Evolutionary conservation across 768 basidiomycete genomes (phyloP).

Genomic region (Mycena venus): DNA sequence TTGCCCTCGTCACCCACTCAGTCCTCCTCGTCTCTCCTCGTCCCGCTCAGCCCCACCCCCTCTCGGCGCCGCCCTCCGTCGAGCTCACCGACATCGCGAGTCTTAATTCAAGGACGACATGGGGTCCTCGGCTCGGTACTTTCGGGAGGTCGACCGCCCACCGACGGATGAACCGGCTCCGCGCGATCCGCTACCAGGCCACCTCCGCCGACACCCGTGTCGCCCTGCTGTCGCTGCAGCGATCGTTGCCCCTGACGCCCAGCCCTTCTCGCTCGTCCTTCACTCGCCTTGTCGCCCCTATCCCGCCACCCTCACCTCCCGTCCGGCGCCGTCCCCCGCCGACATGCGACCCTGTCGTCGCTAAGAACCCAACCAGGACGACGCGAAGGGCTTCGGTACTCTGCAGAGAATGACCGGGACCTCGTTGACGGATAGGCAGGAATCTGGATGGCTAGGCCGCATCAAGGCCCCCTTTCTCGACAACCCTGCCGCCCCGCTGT

Average conservation of each 20-base stretch:
- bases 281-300: background rate
- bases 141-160: background rate
- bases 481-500: background rate
- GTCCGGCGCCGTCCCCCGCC: slow-evolving; percentile 5
- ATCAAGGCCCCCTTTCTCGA: background rate
- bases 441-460: background rate
- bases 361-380: background rate
- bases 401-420: background rate
- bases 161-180: background rate
- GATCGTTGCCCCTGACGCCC: background rate
- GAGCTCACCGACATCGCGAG: background rate
- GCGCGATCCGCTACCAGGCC: background rate
- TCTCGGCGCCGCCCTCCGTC: too few relatives aligned
- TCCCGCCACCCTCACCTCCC: background rate
- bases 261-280: background rate
- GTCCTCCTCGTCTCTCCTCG: too few relatives aligned
- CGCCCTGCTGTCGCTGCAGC: background rate
- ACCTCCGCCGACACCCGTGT: background rate
- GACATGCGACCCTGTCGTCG: background rate
- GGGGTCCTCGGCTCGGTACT: background rate
- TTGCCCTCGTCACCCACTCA: too few relatives aligned
- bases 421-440: background rate
- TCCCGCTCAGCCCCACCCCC: background rate
- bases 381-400: background rate
- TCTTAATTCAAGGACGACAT: background rate